These are phyloP conservation scores for Trichoderma pleuroti DNA, from an alignment of 2,329 filamentous ascomycete species.

Conservation along the genomic window DNA sequence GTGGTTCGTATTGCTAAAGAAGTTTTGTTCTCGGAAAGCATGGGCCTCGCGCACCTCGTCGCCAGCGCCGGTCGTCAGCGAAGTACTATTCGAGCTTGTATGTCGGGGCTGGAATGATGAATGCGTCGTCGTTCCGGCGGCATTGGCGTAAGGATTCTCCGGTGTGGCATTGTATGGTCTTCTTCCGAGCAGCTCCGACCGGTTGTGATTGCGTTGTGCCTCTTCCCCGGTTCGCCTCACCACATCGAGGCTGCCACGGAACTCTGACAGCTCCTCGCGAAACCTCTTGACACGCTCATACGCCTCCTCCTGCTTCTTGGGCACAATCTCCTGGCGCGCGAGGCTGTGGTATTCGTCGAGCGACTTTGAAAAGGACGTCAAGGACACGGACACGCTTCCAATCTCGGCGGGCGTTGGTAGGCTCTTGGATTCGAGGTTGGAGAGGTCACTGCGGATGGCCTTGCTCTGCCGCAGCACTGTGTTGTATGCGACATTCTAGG, in stretches of 20 bases:
- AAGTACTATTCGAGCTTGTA: slow-evolving; percentile 35
- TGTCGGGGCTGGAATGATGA: slow-evolving; percentile 42
- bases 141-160: slow-evolving; percentile 85
- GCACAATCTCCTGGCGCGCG: slow-evolving; percentile 82
- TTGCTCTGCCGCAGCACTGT: slow-evolving; percentile 81
- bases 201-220: slow-evolving; percentile 59
- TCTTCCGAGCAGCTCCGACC: slow-evolving; percentile 79
- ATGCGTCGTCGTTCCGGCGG: slow-evolving; percentile 31
- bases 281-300: slow-evolving; percentile 82
- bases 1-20: slow-evolving; percentile 75
- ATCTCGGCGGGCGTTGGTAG: slow-evolving; percentile 54
- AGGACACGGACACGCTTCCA: slow-evolving; percentile 73
- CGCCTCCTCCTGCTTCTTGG: slow-evolving; percentile 89
- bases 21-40: slow-evolving; percentile 83
- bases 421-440: slow-evolving; percentile 62
- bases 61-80: slow-evolving; percentile 43
- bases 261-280: slow-evolving; percentile 75
- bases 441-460: slow-evolving; percentile 72
- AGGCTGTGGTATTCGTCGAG: slow-evolving; percentile 88
- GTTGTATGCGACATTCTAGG: slow-evolving; percentile 79
- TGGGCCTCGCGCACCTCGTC: slow-evolving; percentile 73
- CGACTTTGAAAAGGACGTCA: slow-evolving; percentile 79
- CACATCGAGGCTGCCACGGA: slow-evolving; percentile 70
- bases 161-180: slow-evolving; percentile 76
- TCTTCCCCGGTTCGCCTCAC: slow-evolving; percentile 78